Evolutionary conservation across 2,329 filamentous ascomycete genomes (phyloP).

Genomic region (Colletotrichum sp.): DNA sequence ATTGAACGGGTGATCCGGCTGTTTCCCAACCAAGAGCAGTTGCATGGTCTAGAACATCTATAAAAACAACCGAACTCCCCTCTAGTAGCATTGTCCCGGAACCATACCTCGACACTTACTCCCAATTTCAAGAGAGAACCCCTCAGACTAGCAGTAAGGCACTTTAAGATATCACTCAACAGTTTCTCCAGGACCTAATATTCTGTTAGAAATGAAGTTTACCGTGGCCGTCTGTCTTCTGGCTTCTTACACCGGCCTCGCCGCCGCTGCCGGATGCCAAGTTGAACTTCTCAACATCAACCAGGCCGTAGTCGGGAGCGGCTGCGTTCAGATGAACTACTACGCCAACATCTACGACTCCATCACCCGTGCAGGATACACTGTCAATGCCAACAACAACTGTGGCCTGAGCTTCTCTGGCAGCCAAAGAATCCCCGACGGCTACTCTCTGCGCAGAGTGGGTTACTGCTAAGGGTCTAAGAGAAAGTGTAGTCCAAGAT

Average conservation of each 20-base stretch:
- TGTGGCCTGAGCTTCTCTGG: background rate
- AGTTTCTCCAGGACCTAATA: background rate
- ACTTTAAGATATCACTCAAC: background rate
- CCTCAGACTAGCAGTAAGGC: background rate
- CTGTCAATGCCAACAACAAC: background rate
- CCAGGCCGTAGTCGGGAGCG: background rate
- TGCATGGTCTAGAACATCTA: background rate
- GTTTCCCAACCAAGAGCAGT: background rate
- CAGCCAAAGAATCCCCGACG: background rate
- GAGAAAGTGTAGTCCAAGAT: background rate
- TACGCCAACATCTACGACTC: background rate
- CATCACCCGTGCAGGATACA: background rate
- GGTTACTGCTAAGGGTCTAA: background rate
- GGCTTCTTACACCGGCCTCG: background rate
- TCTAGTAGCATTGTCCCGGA: background rate
- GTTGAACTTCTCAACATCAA: background rate
- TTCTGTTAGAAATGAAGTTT: background rate
- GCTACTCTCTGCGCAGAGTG: background rate
- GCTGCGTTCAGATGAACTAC: background rate
- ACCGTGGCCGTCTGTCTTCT: background rate
- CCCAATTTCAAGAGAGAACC: fast-evolving
- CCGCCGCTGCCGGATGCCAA: background rate
- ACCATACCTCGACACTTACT: background rate
- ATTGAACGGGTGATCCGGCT: background rate
- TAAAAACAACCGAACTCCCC: background rate